These are phyloP conservation scores for Isochrysis galbana DNA, from an alignment of 78 protist genomes.

Conservation along the genomic window DNA sequence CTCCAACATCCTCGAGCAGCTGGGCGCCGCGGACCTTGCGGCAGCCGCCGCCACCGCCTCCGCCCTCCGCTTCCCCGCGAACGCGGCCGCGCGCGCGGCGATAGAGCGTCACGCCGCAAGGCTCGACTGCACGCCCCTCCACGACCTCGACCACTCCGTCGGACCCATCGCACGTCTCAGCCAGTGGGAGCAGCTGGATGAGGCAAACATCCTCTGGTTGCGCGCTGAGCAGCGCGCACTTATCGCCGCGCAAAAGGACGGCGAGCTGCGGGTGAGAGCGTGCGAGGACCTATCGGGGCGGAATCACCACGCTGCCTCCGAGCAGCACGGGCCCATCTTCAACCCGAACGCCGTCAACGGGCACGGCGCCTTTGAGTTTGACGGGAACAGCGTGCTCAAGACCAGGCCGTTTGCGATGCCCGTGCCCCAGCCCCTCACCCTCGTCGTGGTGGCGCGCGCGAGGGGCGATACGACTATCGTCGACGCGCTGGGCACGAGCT, in stretches of 20 bases:
- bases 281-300: neutral
- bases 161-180: neutral
- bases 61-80: neutral
- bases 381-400: neutral
- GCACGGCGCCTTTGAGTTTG: neutral
- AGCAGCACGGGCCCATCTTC: neutral
- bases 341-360: neutral
- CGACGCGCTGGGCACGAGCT: neutral
- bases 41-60: neutral
- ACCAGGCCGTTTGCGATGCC: neutral
- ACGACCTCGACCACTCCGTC: too few relatives aligned
- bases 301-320: neutral
- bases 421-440: neutral
- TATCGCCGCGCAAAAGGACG: neutral
- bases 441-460: neutral
- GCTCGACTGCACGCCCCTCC: neutral
- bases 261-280: neutral
- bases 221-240: neutral
- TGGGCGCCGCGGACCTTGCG: neutral
- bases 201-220: neutral
- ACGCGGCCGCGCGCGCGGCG: neutral
- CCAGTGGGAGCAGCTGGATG: neutral
- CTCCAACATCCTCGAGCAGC: neutral
- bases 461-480: constrained; percentile 10
- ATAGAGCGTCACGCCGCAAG: neutral